These are phyloP conservation scores for Theileria parva DNA, from an alignment of 169 alveolate genomes.

Conservation along the genomic window DNA sequence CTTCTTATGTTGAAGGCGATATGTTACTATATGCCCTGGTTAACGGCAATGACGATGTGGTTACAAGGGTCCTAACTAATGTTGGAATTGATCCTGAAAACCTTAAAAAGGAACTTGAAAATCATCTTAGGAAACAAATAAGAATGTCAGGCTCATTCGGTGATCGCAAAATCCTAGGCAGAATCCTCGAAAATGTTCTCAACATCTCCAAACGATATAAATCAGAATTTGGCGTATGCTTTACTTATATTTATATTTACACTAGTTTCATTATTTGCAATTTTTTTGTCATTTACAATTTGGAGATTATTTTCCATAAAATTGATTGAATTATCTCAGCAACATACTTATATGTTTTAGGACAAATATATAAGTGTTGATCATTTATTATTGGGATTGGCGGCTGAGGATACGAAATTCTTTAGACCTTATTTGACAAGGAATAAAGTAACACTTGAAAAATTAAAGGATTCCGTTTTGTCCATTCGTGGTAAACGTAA, in stretches of 20 bases:
- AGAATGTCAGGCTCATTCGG: constrained; percentile 85
- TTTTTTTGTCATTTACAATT: not conserved
- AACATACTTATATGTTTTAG: constrained; percentile 7
- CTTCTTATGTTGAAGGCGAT: constrained; percentile 86
- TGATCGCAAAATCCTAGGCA: constrained; percentile 83
- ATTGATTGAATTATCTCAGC: too few species aligned
- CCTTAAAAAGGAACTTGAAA: constrained; percentile 77
- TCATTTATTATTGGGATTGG: constrained; percentile 80
- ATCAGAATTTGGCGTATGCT: constrained; percentile 69
- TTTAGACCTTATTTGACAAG: constrained; percentile 79
- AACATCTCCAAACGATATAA: constrained; percentile 76
- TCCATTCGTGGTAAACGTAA: constrained; percentile 82
- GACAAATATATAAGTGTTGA: constrained; percentile 83
- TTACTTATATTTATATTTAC: not conserved
- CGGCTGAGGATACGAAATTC: constrained; percentile 83
- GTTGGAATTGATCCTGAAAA: constrained; percentile 74
- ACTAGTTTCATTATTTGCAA: not conserved
- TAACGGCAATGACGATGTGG: constrained; percentile 76
- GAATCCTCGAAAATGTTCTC: constrained; percentile 80
- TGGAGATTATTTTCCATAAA: too few species aligned
- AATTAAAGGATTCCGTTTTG: constrained; percentile 80
- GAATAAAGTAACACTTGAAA: constrained; percentile 76
- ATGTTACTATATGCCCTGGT: constrained; percentile 76
- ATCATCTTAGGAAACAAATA: constrained; percentile 77
- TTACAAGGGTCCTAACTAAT: constrained; percentile 65